phyloP scores from a whole-genome alignment of 2,329 filamentous ascomycete genomes.

The Phialophora macrospora region DNA sequence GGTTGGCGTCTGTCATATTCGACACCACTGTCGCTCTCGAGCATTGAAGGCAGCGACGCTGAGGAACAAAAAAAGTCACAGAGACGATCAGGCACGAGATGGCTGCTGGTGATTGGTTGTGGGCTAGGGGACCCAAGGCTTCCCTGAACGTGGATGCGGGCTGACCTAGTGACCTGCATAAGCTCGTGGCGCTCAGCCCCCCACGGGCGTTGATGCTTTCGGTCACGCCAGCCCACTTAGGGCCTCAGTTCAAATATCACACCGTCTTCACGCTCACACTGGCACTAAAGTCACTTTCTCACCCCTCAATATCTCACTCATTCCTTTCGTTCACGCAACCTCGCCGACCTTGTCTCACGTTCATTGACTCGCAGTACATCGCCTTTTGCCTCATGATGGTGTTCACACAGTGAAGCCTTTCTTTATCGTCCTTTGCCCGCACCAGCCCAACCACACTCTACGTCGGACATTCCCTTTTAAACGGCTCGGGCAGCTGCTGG shows the following conservation, averaged over 20 bases:
- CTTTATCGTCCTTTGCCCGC: neutral
- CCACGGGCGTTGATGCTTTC: neutral
- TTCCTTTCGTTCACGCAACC: neutral
- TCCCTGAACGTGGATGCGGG: neutral
- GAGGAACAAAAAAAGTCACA: conserved; percentile 1
- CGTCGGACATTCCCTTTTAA: neutral
- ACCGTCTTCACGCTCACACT: neutral
- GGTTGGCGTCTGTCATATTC: conserved; percentile 18
- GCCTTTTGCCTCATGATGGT: neutral
- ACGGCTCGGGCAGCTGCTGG: neutral
- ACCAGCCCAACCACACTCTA: neutral
- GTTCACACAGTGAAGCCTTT: neutral
- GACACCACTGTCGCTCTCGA: conserved; percentile 8
- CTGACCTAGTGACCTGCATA: conserved; percentile 16
- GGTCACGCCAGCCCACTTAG: neutral
- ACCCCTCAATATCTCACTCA: neutral
- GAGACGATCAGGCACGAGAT: conserved; percentile 3
- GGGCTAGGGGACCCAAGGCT: neutral
- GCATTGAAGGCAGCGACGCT: neutral
- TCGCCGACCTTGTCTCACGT: neutral
- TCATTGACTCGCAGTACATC: neutral
- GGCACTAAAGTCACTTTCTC: neutral
- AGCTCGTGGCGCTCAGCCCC: neutral
- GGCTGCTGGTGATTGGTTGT: conserved; percentile 1
- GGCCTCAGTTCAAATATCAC: neutral